phyloP scores from a whole-genome alignment of 2,329 filamentous ascomycete genomes.

The Botrytis porri region DNA sequence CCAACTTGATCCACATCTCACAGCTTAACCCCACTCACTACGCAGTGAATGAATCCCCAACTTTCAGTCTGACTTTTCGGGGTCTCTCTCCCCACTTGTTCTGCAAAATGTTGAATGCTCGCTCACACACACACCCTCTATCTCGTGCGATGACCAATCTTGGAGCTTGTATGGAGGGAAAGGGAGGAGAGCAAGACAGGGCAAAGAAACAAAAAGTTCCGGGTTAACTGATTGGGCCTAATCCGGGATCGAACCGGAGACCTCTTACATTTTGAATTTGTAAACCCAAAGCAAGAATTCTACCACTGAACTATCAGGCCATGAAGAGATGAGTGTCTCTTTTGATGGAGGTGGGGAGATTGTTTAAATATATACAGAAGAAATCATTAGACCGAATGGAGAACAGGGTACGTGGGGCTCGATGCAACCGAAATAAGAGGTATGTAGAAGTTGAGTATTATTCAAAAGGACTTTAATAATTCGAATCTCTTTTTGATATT shows the following conservation, averaged over 20 bases:
- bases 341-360: fast-evolving
- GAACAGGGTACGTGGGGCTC: too few species aligned
- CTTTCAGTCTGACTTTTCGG: neutral
- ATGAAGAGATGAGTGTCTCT: neutral
- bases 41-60: neutral
- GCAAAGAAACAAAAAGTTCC: neutral
- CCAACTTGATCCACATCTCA: neutral
- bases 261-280: neutral
- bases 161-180: too few species aligned
- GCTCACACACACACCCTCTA: too few species aligned
- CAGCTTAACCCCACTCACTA: neutral
- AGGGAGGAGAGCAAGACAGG: neutral
- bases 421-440: too few species aligned
- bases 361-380: fast-evolving
- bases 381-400: neutral
- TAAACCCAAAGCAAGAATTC: constrained; percentile 14
- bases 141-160: too few species aligned
- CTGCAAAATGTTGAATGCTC: neutral
- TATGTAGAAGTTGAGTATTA: too few species aligned
- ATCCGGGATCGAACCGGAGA: constrained; percentile 17
- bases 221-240: too few species aligned
- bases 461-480: too few species aligned
- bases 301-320: constrained; percentile 14
- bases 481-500: too few species aligned
- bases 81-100: neutral